Evolutionary conservation across 345 rosid species (phyloP), one percentile per base, ranked within the genome.

Genomic region (Camelina laxa): DNA sequence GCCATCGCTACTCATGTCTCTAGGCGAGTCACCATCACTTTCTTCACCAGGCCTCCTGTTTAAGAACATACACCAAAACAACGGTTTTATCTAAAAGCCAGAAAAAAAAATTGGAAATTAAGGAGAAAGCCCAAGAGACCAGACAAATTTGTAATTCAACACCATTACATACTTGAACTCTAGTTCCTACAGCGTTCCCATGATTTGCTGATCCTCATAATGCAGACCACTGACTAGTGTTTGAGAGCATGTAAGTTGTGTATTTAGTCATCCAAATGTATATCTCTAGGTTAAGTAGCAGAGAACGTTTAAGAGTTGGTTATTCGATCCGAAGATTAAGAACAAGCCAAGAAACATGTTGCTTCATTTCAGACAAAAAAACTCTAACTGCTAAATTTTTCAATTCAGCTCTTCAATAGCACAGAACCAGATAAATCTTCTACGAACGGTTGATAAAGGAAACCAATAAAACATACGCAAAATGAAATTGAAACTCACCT

Each of bases 11-110:
- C 87, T 83, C 31, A 84, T 73, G 72, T 82, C 87, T 80, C 83
- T 82, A 10, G 87, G 78, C 33, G 90, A 86, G 62, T 88, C 88
- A 16, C 82, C 77, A 77, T 86, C 83, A 69, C 86, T 86, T 60
- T 84, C 87, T 65, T 81, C 89, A 3, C 83, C 84, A 68, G 74
- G 79, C 47, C 81, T 79, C 69, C 72, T 77, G 58, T 22, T 71
- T n/a, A 17, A 55, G 9, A 64, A 56, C 75, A 56, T 16, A 35
- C 22, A 45, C 54, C 27, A 61, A 31, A 33, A 33, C 35, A 76
- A 35, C 7, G 10, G 5, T 19, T 50, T 48, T 12, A 61, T 72
- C 42, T 22, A 44, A 35, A 30, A 64, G 16, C 9, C 24, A 65
- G 11, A 73, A 55, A 42, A 55, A 42, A 63, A 21, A 53, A 27